Evolutionary conservation across 78 protist genomes (phyloP).

Genomic region (Guillardia theta): DNA sequence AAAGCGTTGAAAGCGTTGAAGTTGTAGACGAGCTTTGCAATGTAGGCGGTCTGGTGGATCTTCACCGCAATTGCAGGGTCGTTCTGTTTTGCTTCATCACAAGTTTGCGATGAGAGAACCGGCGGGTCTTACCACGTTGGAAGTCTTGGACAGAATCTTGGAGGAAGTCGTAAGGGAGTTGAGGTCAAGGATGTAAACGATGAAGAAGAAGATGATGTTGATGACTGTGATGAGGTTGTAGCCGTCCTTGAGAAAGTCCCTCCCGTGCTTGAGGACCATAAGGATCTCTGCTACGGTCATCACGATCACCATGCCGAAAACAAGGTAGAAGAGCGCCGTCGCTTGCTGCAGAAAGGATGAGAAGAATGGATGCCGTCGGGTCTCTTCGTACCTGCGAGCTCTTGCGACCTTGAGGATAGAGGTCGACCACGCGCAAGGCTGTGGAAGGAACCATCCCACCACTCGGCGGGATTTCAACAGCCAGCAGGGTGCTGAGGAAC

Average conservation of each 20-base stretch:
- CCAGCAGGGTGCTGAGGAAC: background rate
- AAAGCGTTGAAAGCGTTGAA: background rate
- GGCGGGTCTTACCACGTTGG: background rate
- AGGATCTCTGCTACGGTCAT: background rate
- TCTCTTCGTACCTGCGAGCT: too few species aligned
- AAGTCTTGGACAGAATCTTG: background rate
- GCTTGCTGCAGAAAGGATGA: too few species aligned
- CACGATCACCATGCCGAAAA: too few species aligned
- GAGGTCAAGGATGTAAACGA: background rate
- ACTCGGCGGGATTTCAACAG: background rate
- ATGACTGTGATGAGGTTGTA: background rate
- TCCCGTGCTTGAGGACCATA: background rate
- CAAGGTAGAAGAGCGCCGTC: too few species aligned
- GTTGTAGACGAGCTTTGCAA: background rate
- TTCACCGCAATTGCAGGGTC: background rate
- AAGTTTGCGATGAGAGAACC: background rate
- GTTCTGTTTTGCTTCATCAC: background rate
- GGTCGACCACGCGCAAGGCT: background rate
- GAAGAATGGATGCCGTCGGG: too few species aligned
- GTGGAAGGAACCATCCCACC: background rate
- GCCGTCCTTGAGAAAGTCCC: background rate
- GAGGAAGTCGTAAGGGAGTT: background rate
- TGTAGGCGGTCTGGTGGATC: background rate
- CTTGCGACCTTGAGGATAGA: background rate
- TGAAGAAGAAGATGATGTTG: constrained; percentile 1